phyloP scores from a whole-genome alignment of 1,284 basidiomycete species.

The Stygiomarasmius scandens region DNA sequence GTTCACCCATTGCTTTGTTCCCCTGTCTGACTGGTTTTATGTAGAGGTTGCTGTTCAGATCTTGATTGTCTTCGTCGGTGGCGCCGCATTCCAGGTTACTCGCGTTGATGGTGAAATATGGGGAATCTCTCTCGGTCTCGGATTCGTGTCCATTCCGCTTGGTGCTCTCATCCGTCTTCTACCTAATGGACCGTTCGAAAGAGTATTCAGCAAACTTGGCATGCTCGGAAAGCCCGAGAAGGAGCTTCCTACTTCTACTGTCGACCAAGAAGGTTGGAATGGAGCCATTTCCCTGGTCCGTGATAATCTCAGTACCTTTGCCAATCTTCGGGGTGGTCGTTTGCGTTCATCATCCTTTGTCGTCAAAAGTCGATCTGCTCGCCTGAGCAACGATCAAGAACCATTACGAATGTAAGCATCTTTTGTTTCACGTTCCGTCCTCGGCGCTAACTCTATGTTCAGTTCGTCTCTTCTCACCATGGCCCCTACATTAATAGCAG shows the following conservation, averaged over 20 bases:
- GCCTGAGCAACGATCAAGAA: constrained; percentile 51
- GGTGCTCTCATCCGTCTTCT: constrained; percentile 82
- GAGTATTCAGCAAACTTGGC: constrained; percentile 64
- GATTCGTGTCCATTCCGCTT: constrained; percentile 85
- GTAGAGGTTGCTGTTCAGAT: constrained; percentile 87
- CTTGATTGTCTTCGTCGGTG: constrained; percentile 90
- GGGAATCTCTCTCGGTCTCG: constrained; percentile 90
- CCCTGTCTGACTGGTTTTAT: constrained; percentile 7
- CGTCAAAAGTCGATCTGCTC: constrained; percentile 70
- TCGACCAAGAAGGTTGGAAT: constrained; percentile 71
- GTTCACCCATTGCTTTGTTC: not conserved
- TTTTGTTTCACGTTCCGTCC: constrained; percentile 7
- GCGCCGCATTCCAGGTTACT: constrained; percentile 90
- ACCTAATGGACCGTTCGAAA: constrained; percentile 83
- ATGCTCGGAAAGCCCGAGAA: constrained; percentile 72
- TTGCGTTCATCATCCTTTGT: constrained; percentile 84
- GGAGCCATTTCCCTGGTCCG: constrained; percentile 76
- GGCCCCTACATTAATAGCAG: constrained; percentile 85
- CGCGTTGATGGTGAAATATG: constrained; percentile 82
- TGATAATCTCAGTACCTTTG: constrained; percentile 84
- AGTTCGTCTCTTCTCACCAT: constrained; percentile 81
- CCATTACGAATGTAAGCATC: constrained; percentile 40
- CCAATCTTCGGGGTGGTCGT: constrained; percentile 84
- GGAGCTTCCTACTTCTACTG: constrained; percentile 64
- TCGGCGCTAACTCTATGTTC: constrained; percentile 13